A percentile compares a stretch with the other conserved stretches of the same genome.
Conservation (phyloP, 192 early-diverging fungal species). For the Anaeromyces robustus region DNA sequence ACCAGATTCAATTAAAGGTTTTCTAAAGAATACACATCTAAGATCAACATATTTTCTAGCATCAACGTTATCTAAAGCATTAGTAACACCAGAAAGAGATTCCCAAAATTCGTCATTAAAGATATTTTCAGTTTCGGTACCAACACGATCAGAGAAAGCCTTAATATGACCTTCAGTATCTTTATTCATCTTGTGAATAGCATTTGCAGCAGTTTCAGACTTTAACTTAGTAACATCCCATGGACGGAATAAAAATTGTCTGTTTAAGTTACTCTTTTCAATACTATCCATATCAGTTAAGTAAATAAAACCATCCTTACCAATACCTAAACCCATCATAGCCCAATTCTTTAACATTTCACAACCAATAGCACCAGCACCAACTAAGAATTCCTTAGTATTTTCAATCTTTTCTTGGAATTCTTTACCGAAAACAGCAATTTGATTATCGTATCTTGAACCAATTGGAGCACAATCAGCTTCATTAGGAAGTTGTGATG, state of each 20-base stretch:
- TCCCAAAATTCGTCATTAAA: slow-evolving; percentile 90
- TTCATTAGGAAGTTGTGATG: slow-evolving; percentile 51
- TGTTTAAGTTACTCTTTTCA: slow-evolving; percentile 97
- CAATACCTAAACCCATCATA: slow-evolving; percentile 77
- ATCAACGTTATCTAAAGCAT: slow-evolving; percentile 96
- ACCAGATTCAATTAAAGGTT: slow-evolving; percentile 90
- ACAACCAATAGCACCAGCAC: slow-evolving; percentile 97
- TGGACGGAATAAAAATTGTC: slow-evolving; percentile 95
- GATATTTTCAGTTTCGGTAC: slow-evolving; percentile 79
- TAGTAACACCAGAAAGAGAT: slow-evolving; percentile 76
- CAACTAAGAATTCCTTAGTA: slow-evolving; percentile 85
- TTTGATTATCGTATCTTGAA: slow-evolving; percentile 89
- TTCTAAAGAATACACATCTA: slow-evolving; percentile 91
- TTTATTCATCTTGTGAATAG: slow-evolving; percentile 87
- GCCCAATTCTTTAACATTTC: slow-evolving; percentile 99
- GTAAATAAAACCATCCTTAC: slow-evolving; percentile 52
- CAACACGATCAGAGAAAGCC: slow-evolving; percentile 69
- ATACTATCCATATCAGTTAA: slow-evolving; percentile 99
- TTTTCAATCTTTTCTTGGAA: slow-evolving; percentile 81
- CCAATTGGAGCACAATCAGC: slow-evolving; percentile 58
- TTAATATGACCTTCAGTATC: slow-evolving; percentile 51
- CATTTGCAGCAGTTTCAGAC: slow-evolving; percentile 73
- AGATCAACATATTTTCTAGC: slow-evolving; percentile 94
- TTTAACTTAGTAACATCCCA: slow-evolving; percentile 80
- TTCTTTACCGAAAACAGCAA: slow-evolving; percentile 84